Evolutionary conservation across 139 green algal species (phyloP).

Genomic region (Tetraselmis chui): DNA sequence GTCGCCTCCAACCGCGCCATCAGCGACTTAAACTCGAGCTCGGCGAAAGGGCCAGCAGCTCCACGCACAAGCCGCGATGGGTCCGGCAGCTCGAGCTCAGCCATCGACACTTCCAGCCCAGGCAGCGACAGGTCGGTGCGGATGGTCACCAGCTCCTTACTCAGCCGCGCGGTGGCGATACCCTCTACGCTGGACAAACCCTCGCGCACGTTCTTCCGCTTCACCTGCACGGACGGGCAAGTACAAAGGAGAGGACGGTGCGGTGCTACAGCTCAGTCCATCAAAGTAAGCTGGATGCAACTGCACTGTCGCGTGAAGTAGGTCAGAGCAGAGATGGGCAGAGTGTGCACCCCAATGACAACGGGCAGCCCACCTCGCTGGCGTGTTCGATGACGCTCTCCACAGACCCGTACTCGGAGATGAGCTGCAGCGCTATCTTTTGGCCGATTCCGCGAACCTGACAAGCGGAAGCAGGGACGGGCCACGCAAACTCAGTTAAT

Average conservation of each 20-base stretch:
- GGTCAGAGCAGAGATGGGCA: background rate
- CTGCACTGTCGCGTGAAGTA: background rate
- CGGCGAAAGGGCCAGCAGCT: slow-evolving; percentile 4
- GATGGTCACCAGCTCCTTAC: slow-evolving; percentile 45
- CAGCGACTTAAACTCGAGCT: slow-evolving; percentile 31
- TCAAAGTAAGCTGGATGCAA: background rate
- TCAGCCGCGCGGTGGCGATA: slow-evolving; percentile 34
- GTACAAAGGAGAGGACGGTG: background rate
- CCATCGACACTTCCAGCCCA: slow-evolving; percentile 27
- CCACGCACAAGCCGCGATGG: background rate
- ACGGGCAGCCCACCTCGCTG: background rate
- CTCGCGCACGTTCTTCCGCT: slow-evolving; percentile 1
- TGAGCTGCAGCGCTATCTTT: slow-evolving; percentile 39
- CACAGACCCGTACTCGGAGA: slow-evolving; percentile 27
- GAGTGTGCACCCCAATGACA: background rate
- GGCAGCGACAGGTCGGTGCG: slow-evolving; percentile 40
- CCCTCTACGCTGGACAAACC: slow-evolving; percentile 25
- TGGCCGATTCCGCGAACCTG: slow-evolving; percentile 47
- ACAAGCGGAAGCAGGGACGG: slow-evolving; percentile 41
- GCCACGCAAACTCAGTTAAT: slow-evolving; percentile 41
- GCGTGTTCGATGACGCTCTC: slow-evolving; percentile 31
- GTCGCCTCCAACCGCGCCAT: slow-evolving; percentile 13
- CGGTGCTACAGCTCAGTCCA: background rate
- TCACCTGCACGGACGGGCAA: background rate
- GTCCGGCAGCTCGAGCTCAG: slow-evolving; percentile 1